Evolutionary conservation across 768 basidiomycete species (phyloP), one percentile per base, ranked within the genome.

Genomic region (Lepiota brunneoincarnata): DNA sequence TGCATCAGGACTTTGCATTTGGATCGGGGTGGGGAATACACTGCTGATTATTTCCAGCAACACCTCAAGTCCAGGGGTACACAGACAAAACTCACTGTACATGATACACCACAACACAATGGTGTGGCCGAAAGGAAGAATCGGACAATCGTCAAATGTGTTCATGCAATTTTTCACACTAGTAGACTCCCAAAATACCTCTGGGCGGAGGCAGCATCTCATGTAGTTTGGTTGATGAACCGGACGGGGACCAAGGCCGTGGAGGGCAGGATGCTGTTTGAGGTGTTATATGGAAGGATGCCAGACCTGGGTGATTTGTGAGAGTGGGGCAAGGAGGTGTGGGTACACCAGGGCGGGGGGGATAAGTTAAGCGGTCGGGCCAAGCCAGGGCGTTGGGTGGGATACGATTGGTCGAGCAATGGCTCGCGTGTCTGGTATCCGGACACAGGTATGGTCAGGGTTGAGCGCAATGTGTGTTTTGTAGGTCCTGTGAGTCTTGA

Each of bases 11-110:
- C 39, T 4, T 53, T 80, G 1, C 73, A 69, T 41, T 71, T 69
- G 0, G 77, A 82, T 61, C 59, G 7, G 75, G 79, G 1, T n/a
- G 74, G 76, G 2, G 72, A 82, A 49, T 79, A 75, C 43, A 54
- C 68, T n/a, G 67, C 67, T 6, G 60, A 69, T 0, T 66, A 68
- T 6, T 71, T 81, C 24, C 58, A 55, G 2, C 1, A 47, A 0
- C 63, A 73, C 43, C 63, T 77, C 0, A 59, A 67, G 1, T 45
- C 49, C 0, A 61, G 68, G 6, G 81, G 81, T 0, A 81, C 73
- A 0, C 62, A n/a, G n/a, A n/a, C n/a, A n/a, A n/a, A n/a, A n/a
- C n/a, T n/a, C n/a, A n/a, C n/a, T n/a, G n/a, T n/a, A n/a, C n/a
- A n/a, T n/a, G n/a, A n/a, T n/a, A n/a, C n/a, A n/a, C n/a, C n/a